Conservation (phyloP, 495 filamentous ascomycete species). For the Copromyces sp. region DNA sequence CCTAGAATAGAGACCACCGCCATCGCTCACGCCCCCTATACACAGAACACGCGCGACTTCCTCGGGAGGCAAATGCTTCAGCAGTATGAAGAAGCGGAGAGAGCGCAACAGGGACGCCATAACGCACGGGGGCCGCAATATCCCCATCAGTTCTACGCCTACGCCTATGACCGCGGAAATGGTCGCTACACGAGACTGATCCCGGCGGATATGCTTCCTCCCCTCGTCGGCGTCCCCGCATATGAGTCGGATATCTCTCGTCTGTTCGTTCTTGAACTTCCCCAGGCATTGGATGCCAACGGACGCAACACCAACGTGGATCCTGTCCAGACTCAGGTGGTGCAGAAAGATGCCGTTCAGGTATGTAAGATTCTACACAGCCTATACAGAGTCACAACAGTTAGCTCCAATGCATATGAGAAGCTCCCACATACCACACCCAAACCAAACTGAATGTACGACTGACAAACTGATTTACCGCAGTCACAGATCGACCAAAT, state of each 20-base stretch:
- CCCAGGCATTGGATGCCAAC: constrained; percentile 21
- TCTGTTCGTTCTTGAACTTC: constrained; percentile 34
- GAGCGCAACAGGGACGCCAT: background rate
- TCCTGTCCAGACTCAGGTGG: constrained; percentile 5
- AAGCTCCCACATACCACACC: background rate
- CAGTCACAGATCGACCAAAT: constrained; percentile 15
- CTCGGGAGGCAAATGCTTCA: background rate
- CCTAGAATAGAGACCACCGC: background rate
- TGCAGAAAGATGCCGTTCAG: background rate
- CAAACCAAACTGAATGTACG: background rate
- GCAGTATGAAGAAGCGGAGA: background rate
- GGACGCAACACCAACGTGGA: constrained; percentile 27
- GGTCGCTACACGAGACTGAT: constrained; percentile 52
- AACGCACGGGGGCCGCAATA: background rate
- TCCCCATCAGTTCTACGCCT: constrained; percentile 20
- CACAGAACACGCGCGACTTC: background rate
- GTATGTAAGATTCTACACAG: background rate
- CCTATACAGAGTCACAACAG: background rate
- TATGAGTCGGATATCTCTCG: constrained; percentile 18
- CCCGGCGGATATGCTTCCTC: constrained; percentile 53
- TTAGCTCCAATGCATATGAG: background rate
- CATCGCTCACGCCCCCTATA: background rate
- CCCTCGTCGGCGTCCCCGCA: constrained; percentile 25
- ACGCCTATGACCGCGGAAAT: constrained; percentile 48
- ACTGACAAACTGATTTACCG: background rate